Evolutionary conservation across 257 asterid species (phyloP), one percentile per base, ranked within the genome.

Genomic region (Solanum microdontum): DNA sequence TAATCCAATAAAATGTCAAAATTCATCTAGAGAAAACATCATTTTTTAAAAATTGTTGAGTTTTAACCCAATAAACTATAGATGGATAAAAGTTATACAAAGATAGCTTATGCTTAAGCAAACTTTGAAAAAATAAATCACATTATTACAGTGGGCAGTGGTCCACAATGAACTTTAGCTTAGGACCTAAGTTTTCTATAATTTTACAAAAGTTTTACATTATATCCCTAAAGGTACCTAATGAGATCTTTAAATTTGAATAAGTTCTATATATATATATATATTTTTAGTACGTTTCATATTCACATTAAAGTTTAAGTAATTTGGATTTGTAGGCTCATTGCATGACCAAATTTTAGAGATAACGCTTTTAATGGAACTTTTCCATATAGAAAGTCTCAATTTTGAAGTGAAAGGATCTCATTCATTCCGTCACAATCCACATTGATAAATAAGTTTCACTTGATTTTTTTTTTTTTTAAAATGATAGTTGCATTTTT

Each of bases 121-220:
- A 79, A 79, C 64, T 40, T 40, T 40, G 84, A 11, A 77, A 45
- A 48, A 45, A 26, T 7, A 39, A 73, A 34, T 19, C 28, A 34
- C 30, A 74, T 74, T 10, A 17, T 17, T 43, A 39, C 62, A 4
- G 68, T 33, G 68, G 66, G 17, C n/a, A 17, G 64, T 55, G n/a
- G n/a, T 26, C 84, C 84, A 80, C 64, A 48, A 28, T 80, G 69
- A 80, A 55, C 40, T 48, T 45, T 48, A 48, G 55, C 43, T 48
- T 80, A 45, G 69, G 85, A 80, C 11, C 85, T 28, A 80, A 80
- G 85, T 5, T 48, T 28, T 36, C 40, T 26, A 79, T 8, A 26
- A 4, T 24, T 14, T 39, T 77, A 39, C 51, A 37, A 24, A 26
- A 39, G 8, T n/a, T 11, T 77, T 39, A 24, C 23, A 76, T 6